These are phyloP conservation scores for Rhexocercosporidium sp. DNA, from an alignment of 2,329 filamentous ascomycete genomes.

Conservation along the genomic window DNA sequence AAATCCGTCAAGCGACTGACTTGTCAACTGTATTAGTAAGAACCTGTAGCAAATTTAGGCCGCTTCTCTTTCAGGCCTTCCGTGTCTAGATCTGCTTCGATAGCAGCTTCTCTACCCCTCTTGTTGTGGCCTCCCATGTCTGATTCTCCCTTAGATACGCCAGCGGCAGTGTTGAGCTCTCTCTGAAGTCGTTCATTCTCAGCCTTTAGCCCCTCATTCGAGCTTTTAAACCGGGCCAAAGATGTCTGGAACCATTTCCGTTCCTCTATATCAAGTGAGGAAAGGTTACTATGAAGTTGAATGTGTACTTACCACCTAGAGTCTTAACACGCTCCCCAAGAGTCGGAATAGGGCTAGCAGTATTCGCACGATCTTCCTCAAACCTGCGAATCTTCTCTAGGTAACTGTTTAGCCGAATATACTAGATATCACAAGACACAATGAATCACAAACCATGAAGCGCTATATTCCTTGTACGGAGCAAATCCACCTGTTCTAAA, in stretches of 20 bases:
- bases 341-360: background rate
- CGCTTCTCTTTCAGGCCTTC: background rate
- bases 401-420: no score
- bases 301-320: no score
- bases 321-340: background rate
- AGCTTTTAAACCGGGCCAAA: background rate
- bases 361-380: background rate
- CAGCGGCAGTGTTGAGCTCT: no score
- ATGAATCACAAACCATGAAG: background rate
- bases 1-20: background rate
- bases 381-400: no score
- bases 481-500: background rate
- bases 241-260: background rate
- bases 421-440: no score
- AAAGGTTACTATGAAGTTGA: background rate
- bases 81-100: background rate
- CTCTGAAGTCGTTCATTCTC: background rate
- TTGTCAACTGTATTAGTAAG: background rate
- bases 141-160: no score
- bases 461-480: background rate
- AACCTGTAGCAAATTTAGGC: background rate
- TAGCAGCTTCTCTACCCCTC: background rate
- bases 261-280: background rate
- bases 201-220: background rate
- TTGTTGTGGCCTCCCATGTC: no score